phyloP scores from a whole-genome alignment of 768 basidiomycete species.

The Strobilomyces echinocephalus region DNA sequence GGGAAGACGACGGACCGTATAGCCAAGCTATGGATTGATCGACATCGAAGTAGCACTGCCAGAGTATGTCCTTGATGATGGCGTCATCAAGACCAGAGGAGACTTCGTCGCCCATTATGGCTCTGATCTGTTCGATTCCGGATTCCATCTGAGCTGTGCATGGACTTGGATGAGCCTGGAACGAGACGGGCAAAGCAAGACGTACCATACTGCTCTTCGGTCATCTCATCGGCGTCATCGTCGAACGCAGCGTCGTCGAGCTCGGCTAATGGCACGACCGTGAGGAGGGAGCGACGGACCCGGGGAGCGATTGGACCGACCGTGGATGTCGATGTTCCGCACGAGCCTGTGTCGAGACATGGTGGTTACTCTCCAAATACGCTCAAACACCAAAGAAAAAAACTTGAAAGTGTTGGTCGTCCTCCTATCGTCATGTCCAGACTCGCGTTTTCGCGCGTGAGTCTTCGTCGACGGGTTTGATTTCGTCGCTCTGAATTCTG shows the following conservation, averaged over 20 bases:
- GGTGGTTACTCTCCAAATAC: conserved; percentile 12
- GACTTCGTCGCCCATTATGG: conserved; percentile 61
- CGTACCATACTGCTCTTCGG: conserved; percentile 77
- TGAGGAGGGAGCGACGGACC: neutral
- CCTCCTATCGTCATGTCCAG: conserved; percentile 30
- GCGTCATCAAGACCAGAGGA: conserved; percentile 66
- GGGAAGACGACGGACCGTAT: conserved; percentile 49
- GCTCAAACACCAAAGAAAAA: conserved; percentile 11
- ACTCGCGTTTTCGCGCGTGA: conserved; percentile 43
- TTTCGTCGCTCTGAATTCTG: neutral
- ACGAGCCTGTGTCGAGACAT: conserved; percentile 92
- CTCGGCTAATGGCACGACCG: conserved; percentile 53
- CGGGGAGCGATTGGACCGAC: conserved; percentile 31
- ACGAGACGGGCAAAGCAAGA: neutral
- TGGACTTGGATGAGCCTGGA: conserved; percentile 9
- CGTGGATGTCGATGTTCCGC: conserved; percentile 77
- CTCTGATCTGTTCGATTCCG: conserved; percentile 63
- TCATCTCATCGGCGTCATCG: conserved; percentile 76
- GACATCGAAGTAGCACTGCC: conserved; percentile 85
- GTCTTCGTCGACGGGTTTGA: conserved; percentile 18
- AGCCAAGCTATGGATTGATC: conserved; percentile 73
- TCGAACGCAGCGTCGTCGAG: conserved; percentile 77
- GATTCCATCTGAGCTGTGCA: conserved; percentile 59
- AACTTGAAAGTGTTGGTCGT: no score
- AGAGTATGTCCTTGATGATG: conserved; percentile 74